A percentile compares a stretch with the other conserved stretches of the same genome.
These are phyloP conservation scores for Butyriboletus loyo DNA, from an alignment of 768 basidiomycete genomes.

Conservation along the genomic window DNA sequence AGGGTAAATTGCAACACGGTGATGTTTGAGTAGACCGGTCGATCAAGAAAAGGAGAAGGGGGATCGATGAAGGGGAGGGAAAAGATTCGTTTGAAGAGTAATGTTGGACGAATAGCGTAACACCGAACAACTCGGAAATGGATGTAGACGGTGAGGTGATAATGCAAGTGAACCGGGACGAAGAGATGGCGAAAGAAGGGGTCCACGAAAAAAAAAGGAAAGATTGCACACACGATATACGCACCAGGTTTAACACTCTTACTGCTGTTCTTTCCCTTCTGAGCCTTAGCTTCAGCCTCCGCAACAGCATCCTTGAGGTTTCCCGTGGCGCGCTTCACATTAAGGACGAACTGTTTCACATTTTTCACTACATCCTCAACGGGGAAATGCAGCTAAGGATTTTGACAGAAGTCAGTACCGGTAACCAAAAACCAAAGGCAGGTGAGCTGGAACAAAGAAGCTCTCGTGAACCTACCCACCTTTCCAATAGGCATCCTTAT, in stretches of 20 bases:
- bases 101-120: neutral
- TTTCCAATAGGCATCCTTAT: constrained; percentile 81
- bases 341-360: constrained; percentile 67
- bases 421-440: neutral
- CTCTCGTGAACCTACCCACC: constrained; percentile 43
- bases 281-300: constrained; percentile 40
- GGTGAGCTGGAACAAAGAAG: neutral
- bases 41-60: neutral
- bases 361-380: constrained; percentile 76
- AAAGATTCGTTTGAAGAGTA: neutral
- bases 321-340: constrained; percentile 73
- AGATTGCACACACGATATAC: constrained; percentile 6
- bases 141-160: neutral
- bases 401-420: constrained; percentile 2
- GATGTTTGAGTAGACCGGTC: neutral
- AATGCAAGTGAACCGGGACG: neutral
- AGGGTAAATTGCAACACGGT: neutral
- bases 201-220: neutral
- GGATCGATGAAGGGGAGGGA: neutral
- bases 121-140: neutral
- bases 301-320: constrained; percentile 50
- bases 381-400: constrained; percentile 66
- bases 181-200: neutral
- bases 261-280: constrained; percentile 33
- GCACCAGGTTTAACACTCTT: constrained; percentile 46